Conservation (phyloP, 2,329 filamentous ascomycete genomes). For the Xenoacremonium recifei region DNA sequence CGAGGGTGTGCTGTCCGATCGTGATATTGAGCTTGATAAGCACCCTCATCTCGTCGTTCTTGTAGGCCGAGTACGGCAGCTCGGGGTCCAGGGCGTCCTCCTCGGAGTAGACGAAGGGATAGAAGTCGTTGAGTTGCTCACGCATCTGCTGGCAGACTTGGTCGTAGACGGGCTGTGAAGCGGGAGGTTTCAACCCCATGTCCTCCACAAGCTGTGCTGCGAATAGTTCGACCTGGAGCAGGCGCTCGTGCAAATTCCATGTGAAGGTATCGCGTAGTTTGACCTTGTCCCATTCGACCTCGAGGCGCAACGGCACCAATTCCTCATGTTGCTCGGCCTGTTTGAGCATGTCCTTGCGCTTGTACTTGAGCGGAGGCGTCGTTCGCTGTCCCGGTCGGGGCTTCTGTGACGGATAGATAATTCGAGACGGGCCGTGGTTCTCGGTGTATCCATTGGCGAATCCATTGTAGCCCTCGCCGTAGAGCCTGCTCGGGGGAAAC, state of each 20-base stretch:
- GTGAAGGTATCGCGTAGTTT: conserved; percentile 97
- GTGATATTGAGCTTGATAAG: conserved; percentile 96
- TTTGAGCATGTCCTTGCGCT: conserved; percentile 74
- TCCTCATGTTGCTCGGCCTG: conserved; percentile 92
- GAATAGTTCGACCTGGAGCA: conserved; percentile 77
- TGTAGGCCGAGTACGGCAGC: conserved; percentile 88
- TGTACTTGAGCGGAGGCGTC: conserved; percentile 69
- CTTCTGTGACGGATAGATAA: conserved; percentile 79
- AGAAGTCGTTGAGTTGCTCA: conserved; percentile 90
- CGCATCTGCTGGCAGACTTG: conserved; percentile 68
- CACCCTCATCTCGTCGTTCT: conserved; percentile 98
- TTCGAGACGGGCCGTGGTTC: conserved; percentile 59
- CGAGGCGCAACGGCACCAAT: conserved; percentile 83
- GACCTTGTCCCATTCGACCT: conserved; percentile 94
- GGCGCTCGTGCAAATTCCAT: conserved; percentile 93
- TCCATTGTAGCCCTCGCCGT: conserved; percentile 77
- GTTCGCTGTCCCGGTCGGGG: conserved; percentile 74
- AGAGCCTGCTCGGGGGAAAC: conserved; percentile 58
- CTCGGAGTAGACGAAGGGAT: conserved; percentile 85
- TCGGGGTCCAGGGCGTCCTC: conserved; percentile 89
- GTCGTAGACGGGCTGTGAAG: conserved; percentile 61
- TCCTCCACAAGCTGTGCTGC: conserved; percentile 90
- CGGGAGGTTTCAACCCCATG: conserved; percentile 73
- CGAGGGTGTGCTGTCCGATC: conserved; percentile 87
- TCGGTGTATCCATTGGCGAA: conserved; percentile 88